Evolutionary conservation across 208 protist genomes (phyloP), one percentile per base, ranked within the genome.

Genomic region (Pavlovales sp.): DNA sequence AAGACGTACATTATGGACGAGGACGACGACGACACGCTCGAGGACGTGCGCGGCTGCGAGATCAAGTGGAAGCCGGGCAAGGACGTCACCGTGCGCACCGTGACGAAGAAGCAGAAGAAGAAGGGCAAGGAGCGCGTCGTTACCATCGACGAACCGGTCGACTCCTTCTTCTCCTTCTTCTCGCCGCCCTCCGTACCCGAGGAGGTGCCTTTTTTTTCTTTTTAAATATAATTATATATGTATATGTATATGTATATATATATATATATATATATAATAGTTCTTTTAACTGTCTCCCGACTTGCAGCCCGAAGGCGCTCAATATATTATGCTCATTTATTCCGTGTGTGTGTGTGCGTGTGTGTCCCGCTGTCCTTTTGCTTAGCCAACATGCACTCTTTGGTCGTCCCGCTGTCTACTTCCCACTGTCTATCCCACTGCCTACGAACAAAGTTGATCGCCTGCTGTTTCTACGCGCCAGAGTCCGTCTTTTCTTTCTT

Each of bases 101-200:
- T 87, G 14, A 67, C 76, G 67, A 87, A 87, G 83, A 77, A 79
- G 83, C 83, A 87, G 83, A 87, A 87, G 83, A 87, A 87, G 83
- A 87, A 87, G 83, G 83, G 83, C 22, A 78, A 79, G 40, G 83
- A 78, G 71, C 83, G 83, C 67, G 79, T 67, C 2, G 34, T 87
- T 67, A 79, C 40, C 67, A 39, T 71, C 30, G 67, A 87, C 39
- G 83, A 79, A 67, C 83, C 47, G 40, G 42, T 38, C 41, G 83
- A 87, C 57, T 87, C 83, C 32, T 87, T 78, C 40, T 87, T 87
- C 67, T 36, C 76, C 39, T 87, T 87, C 83, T 87, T 87, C 46
- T 18, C 32, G 14, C 83, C 83, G 37, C 83, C 83, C 20, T 10
- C 42, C 22, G 38, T 71, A 28, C 57, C 57, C 18, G 75, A 78